Percentiles rank a stretch among this genome's conserved stretches.
Conservation (phyloP, 163 green algal species). For the Trebouxia gelatinosa region DNA sequence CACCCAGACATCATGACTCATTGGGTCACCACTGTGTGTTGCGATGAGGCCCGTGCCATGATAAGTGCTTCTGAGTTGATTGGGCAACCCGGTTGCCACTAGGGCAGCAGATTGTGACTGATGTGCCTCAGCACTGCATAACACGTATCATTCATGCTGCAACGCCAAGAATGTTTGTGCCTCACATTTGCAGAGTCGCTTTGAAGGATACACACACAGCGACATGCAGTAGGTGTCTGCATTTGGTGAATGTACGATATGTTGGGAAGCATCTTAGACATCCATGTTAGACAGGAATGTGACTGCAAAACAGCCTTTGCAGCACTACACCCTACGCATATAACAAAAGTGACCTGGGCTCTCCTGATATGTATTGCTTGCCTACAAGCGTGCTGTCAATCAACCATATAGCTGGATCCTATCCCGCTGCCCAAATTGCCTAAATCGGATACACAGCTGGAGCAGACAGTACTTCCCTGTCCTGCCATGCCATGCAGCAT, state of each 20-base stretch:
- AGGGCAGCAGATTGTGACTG: neutral
- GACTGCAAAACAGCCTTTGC: neutral
- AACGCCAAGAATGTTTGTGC: neutral
- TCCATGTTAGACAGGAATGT: neutral
- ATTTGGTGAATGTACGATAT: neutral
- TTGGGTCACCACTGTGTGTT: neutral
- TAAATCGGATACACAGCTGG: no score
- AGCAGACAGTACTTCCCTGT: no score
- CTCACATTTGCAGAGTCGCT: neutral
- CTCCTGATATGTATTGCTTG: no score
- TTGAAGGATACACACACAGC: neutral
- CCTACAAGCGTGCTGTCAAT: no score
- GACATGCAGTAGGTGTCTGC: neutral
- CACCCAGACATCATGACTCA: neutral
- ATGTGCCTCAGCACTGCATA: no score
- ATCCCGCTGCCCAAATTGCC: no score
- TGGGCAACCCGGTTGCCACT: neutral
- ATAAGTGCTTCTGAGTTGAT: neutral
- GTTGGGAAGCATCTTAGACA: neutral
- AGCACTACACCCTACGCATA: no score
- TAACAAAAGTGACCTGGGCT: no score
- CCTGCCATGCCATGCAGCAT: no score
- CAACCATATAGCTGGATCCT: no score
- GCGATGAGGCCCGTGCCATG: neutral
- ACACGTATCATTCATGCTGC: no score